phyloP scores from a whole-genome alignment of 169 alveolate species.

The Cryptosporidium parvum region DNA sequence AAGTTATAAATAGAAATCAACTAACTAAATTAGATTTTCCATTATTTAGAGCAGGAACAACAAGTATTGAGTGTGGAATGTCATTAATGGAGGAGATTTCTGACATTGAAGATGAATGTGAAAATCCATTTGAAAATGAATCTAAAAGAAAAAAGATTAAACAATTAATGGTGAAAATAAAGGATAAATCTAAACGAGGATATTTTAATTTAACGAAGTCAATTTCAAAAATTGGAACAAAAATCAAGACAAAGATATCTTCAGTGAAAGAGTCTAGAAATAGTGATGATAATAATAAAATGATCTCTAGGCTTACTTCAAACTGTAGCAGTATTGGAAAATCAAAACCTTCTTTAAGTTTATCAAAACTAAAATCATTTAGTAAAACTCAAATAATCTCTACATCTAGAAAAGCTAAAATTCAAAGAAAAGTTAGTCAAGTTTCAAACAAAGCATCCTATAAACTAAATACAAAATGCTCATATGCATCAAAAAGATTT shows the following conservation, averaged over 20 bases:
- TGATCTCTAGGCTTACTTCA: neutral
- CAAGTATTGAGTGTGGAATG: constrained; percentile 55
- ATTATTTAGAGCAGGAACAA: constrained; percentile 17
- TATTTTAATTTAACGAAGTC: neutral
- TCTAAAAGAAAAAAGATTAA: constrained; percentile 15
- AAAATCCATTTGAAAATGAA: constrained; percentile 20
- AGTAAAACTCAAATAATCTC: neutral
- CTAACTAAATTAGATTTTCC: constrained; percentile 39
- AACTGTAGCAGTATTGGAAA: constrained; percentile 16
- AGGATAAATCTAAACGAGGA: neutral
- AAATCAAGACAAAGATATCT: neutral
- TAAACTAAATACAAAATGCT: neutral
- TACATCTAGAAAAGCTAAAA: constrained; percentile 22
- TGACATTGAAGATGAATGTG: constrained; percentile 61
- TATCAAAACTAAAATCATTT: constrained; percentile 6
- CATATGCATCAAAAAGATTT: constrained; percentile 29
- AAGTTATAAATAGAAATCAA: constrained; percentile 59
- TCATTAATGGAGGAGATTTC: constrained; percentile 66
- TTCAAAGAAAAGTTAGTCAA: constrained; percentile 7
- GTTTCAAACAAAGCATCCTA: constrained; percentile 1
- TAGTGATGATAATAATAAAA: neutral
- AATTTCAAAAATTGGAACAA: constrained; percentile 10
- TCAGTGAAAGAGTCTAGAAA: neutral
- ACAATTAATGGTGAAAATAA: neutral
- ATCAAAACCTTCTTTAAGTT: neutral